These are phyloP conservation scores for Hymenoscyphus scutula DNA, from an alignment of 2,329 filamentous ascomycete genomes.

Conservation along the genomic window DNA sequence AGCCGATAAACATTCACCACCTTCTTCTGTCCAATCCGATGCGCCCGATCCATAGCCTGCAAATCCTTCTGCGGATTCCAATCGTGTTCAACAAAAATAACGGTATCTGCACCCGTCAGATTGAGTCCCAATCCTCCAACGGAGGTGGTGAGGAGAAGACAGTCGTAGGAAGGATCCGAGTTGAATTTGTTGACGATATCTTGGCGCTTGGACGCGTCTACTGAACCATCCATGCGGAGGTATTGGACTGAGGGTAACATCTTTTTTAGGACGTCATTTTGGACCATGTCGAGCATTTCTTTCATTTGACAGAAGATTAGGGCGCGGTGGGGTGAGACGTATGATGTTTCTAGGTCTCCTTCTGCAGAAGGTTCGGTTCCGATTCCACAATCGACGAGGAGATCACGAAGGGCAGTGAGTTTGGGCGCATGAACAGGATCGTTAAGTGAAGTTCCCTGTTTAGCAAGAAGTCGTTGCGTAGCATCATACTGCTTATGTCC, in stretches of 20 bases:
- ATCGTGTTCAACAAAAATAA: slow-evolving; percentile 99
- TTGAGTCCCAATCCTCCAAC: slow-evolving; percentile 94
- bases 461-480: slow-evolving; percentile 75
- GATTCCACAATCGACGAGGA: slow-evolving; percentile 98
- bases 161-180: slow-evolving; percentile 93
- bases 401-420: slow-evolving; percentile 81
- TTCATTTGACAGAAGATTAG: slow-evolving; percentile 99
- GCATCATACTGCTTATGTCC: slow-evolving; percentile 87
- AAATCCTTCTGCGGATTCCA: slow-evolving; percentile 99
- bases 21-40: slow-evolving; percentile 99
- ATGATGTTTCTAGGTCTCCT: slow-evolving; percentile 61
- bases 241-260: slow-evolving; percentile 92
- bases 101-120: slow-evolving; percentile 92
- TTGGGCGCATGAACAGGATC: slow-evolving; percentile 91
- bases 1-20: slow-evolving; percentile 98
- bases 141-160: slow-evolving; percentile 87
- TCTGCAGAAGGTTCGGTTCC: slow-evolving; percentile 61
- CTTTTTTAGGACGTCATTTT: slow-evolving; percentile 85
- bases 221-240: slow-evolving; percentile 87
- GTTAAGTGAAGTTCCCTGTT: slow-evolving; percentile 76
- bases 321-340: slow-evolving; percentile 92
- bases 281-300: slow-evolving; percentile 99
- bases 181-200: slow-evolving; percentile 99
- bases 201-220: slow-evolving; percentile 90
- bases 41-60: slow-evolving; percentile 97